Conservation (phyloP, 768 basidiomycete species). For the Galerina sulciceps region DNA sequence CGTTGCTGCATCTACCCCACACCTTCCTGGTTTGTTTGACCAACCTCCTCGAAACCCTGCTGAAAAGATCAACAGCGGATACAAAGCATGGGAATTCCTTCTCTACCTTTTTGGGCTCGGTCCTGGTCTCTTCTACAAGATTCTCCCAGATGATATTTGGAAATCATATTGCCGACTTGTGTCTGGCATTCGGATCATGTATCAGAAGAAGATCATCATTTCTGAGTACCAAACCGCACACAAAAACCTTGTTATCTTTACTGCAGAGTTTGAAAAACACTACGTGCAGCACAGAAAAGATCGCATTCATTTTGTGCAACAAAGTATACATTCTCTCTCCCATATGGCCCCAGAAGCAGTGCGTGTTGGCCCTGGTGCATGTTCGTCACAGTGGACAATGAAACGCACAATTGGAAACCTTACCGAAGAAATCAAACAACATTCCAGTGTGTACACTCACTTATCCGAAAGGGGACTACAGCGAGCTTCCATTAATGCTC, state of each 20-base stretch:
- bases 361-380: constrained; percentile 22
- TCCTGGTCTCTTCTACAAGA: constrained; percentile 27
- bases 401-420: constrained; percentile 15
- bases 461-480: constrained; percentile 10
- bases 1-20: constrained; percentile 26
- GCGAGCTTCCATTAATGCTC: constrained; percentile 9
- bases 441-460: constrained; percentile 10
- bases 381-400: constrained; percentile 11
- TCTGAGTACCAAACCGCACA: constrained; percentile 28
- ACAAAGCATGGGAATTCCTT: constrained; percentile 38
- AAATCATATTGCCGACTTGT: constrained; percentile 33
- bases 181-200: constrained; percentile 21
- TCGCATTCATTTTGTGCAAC: constrained; percentile 37
- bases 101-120: constrained; percentile 34
- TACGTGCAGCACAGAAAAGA: constrained; percentile 32
- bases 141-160: constrained; percentile 31
- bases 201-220: constrained; percentile 22
- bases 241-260: constrained; percentile 24
- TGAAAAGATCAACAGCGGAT: constrained; percentile 35
- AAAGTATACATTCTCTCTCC: constrained; percentile 31
- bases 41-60: constrained; percentile 23
- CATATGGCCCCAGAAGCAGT: constrained; percentile 31
- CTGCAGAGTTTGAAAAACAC: constrained; percentile 35
- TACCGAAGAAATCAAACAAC: constrained; percentile 12
- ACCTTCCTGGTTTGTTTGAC: constrained; percentile 21